Conservation (phyloP, 1,284 basidiomycete genomes). For the Irpex sp. region DNA sequence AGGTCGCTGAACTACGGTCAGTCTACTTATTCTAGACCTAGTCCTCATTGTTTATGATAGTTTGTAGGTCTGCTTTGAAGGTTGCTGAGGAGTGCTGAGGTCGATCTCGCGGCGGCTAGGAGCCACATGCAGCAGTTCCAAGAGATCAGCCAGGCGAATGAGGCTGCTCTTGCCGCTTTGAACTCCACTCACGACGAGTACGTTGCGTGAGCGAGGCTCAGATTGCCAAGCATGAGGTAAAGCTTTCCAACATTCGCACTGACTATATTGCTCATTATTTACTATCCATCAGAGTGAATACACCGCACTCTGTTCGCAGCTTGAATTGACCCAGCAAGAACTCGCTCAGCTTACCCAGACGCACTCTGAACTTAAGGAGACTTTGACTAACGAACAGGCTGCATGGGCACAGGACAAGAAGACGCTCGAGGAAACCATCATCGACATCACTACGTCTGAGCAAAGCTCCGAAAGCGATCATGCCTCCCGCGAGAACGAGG, state of each 20-base stretch:
- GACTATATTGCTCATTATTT: no score
- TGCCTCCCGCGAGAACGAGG: slow-evolving; percentile 54
- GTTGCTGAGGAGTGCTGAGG: slow-evolving; percentile 67
- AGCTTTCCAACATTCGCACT: no score
- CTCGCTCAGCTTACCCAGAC: slow-evolving; percentile 46
- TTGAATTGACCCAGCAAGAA: slow-evolving; percentile 53
- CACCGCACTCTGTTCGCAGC: slow-evolving; percentile 56
- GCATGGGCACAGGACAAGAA: slow-evolving; percentile 77
- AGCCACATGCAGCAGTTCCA: slow-evolving; percentile 80
- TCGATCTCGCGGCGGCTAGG: slow-evolving; percentile 65
- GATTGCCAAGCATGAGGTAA: slow-evolving; percentile 61
- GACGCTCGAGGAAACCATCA: slow-evolving; percentile 70
- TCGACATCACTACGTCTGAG: slow-evolving; percentile 68
- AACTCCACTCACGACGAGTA: slow-evolving; percentile 77
- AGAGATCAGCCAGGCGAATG: slow-evolving; percentile 77
- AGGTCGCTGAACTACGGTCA: slow-evolving; percentile 80
- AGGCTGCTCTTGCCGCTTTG: slow-evolving; percentile 66
- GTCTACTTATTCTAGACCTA: slow-evolving; percentile 23
- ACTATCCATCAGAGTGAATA: slow-evolving; percentile 71
- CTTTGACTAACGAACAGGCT: slow-evolving; percentile 58
- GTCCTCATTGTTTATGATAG: not conserved
- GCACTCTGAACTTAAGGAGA: slow-evolving; percentile 54
- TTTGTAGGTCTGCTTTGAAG: slow-evolving; percentile 63
- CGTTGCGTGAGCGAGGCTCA: slow-evolving; percentile 61
- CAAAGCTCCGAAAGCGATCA: slow-evolving; percentile 60